phyloP scores from a whole-genome alignment of 2,329 filamentous ascomycete genomes.

The Sarocladium oryzae region DNA sequence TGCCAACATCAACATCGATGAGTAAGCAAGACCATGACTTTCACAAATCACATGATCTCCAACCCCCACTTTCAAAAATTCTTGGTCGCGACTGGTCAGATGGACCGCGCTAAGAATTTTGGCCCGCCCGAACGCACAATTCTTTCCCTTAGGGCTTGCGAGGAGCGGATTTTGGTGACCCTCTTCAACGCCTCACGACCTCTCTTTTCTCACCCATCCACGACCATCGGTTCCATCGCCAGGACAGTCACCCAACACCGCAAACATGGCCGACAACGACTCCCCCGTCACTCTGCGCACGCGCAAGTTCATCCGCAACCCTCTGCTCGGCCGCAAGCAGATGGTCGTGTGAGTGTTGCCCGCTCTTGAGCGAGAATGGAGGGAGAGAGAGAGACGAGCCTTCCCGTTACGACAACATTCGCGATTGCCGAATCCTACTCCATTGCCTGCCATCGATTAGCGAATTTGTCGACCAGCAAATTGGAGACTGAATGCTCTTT shows the following conservation, averaged over 20 bases:
- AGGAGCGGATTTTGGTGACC: not conserved
- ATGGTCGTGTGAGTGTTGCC: constrained; percentile 88
- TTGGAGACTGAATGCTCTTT: not conserved
- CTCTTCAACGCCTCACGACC: constrained; percentile 5
- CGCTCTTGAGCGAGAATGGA: constrained; percentile 8
- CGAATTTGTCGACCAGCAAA: not conserved
- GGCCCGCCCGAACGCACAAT: constrained; percentile 6
- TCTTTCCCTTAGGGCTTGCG: constrained; percentile 4
- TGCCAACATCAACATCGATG: not conserved
- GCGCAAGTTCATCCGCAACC: constrained; percentile 99
- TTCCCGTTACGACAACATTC: constrained; percentile 10
- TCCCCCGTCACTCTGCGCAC: constrained; percentile 80
- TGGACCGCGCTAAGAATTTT: constrained; percentile 1
- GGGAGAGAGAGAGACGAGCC: constrained; percentile 15
- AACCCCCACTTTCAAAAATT: not conserved
- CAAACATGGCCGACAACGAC: constrained; percentile 84
- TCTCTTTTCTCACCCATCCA: constrained; percentile 8
- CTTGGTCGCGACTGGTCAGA: constrained; percentile 1
- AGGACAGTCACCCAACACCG: constrained; percentile 31
- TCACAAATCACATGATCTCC: not conserved
- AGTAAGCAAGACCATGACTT: not conserved
- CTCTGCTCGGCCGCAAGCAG: constrained; percentile 97
- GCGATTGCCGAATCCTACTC: constrained; percentile 2
- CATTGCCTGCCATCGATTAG: not conserved
- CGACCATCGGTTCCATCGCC: constrained; percentile 15